phyloP scores from a whole-genome alignment of 257 asterid genomes.

The Parsonsia alboflavescens region DNA sequence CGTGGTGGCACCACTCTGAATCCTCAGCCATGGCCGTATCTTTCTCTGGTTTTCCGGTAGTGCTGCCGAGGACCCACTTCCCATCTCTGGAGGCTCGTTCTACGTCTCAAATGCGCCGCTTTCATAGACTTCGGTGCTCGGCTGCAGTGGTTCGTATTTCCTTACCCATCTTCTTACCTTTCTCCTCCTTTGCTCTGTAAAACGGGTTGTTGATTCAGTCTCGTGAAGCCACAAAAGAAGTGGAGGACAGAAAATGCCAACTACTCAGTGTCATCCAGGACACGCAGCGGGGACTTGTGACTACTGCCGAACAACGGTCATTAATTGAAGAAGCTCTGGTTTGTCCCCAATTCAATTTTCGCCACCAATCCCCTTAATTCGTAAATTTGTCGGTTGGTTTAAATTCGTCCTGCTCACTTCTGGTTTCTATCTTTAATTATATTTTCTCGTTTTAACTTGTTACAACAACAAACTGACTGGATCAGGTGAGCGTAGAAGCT shows the following conservation, averaged over 20 bases:
- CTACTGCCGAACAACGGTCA: conserved; percentile 61
- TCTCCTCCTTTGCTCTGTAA: neutral
- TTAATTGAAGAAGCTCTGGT: conserved; percentile 77
- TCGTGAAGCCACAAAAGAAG: conserved; percentile 41
- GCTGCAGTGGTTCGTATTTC: neutral
- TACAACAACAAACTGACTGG: neutral
- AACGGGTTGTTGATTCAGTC: neutral
- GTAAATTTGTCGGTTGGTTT: neutral
- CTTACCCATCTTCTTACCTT: neutral
- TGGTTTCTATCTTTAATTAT: neutral
- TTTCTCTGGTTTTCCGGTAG: neutral
- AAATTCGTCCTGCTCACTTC: neutral
- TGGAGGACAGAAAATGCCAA: conserved; percentile 58
- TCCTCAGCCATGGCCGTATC: conserved; percentile 1
- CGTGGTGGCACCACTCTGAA: neutral
- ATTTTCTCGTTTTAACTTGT: neutral
- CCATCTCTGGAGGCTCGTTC: neutral
- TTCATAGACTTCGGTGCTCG: neutral
- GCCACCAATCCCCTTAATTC: neutral
- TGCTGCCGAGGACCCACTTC: neutral
- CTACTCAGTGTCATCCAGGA: conserved; percentile 57
- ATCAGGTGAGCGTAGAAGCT: conserved; percentile 57
- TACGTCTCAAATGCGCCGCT: neutral
- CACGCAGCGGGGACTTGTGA: conserved; percentile 73
- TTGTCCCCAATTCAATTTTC: conserved; percentile 1